A percentile compares a stretch with the other conserved stretches of the same genome.
phyloP scores from a whole-genome alignment of 352 stramenopile species.

The Phytopythium mirpurense region DNA sequence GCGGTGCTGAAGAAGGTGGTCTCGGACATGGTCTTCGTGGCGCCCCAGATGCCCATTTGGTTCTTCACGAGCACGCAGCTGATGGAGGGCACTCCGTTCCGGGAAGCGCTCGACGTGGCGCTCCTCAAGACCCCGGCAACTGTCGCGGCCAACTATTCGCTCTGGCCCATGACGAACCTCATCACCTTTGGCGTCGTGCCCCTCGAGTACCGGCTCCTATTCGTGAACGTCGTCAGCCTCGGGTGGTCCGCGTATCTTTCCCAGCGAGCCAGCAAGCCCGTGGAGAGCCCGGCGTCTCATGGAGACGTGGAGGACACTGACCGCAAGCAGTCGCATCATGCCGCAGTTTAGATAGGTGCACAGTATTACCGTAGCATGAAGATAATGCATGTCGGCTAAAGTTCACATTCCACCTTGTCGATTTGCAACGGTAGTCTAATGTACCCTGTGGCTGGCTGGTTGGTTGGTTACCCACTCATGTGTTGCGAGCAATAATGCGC shows the following conservation, averaged over 20 bases:
- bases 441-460: no score
- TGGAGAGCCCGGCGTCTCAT: background rate
- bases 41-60: conserved; percentile 20
- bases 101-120: conserved; percentile 16
- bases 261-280: conserved; percentile 17
- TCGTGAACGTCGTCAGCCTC: conserved; percentile 25
- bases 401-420: background rate
- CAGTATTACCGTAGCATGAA: no score
- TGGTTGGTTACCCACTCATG: no score
- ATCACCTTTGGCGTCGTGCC: conserved; percentile 26
- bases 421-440: background rate
- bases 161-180: conserved; percentile 31
- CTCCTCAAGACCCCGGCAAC: conserved; percentile 21
- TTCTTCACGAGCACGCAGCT: conserved; percentile 27
- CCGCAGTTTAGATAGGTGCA: no score
- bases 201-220: conserved; percentile 24
- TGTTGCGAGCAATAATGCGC: conserved; percentile 12
- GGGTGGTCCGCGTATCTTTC: conserved; percentile 32
- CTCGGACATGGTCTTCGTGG: conserved; percentile 27
- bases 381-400: background rate
- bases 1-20: conserved; percentile 28
- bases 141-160: conserved; percentile 22
- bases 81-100: conserved; percentile 19
- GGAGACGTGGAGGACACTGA: background rate
- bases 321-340: background rate